phyloP scores from a whole-genome alignment of 1,284 basidiomycete species.

The Ceratobasidium sp. region DNA sequence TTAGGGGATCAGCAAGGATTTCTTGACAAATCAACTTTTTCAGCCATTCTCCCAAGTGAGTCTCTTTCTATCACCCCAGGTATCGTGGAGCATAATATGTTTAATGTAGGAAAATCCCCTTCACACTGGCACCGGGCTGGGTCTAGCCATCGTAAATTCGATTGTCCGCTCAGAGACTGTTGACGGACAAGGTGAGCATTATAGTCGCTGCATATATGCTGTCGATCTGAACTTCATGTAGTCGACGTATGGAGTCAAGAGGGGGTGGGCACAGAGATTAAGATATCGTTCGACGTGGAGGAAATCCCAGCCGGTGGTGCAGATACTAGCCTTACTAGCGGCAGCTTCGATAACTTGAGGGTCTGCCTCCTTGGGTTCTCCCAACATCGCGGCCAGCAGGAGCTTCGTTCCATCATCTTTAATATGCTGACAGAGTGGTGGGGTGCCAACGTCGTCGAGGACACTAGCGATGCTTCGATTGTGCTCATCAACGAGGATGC shows the following conservation, averaged over 20 bases:
- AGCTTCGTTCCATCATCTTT: conserved; percentile 68
- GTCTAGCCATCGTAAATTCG: conserved; percentile 95
- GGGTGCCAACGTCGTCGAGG: conserved; percentile 67
- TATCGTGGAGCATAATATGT: neutral
- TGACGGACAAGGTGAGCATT: conserved; percentile 66
- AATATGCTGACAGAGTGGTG: conserved; percentile 78
- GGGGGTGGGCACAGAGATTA: conserved; percentile 91
- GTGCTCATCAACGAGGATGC: conserved; percentile 84
- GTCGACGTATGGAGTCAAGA: conserved; percentile 89
- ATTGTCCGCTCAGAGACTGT: conserved; percentile 87
- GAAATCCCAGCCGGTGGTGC: conserved; percentile 58
- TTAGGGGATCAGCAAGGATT: conserved; percentile 84
- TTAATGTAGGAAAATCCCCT: conserved; percentile 70
- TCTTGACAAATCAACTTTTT: conserved; percentile 93
- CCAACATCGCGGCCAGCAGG: conserved; percentile 69
- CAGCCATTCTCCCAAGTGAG: conserved; percentile 87
- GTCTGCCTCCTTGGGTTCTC: conserved; percentile 81
- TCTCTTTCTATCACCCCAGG: no score
- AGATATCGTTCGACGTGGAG: conserved; percentile 83
- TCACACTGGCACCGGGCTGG: conserved; percentile 92
- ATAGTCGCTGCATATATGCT: conserved; percentile 47
- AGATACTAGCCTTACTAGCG: conserved; percentile 59
- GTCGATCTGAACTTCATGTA: neutral
- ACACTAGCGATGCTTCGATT: conserved; percentile 68
- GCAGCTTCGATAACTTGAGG: conserved; percentile 59